Evolutionary conservation across 164 flowering plant genomes (phyloP), one percentile per base, ranked within the genome.

Genomic region (Magnolia sinica): DNA sequence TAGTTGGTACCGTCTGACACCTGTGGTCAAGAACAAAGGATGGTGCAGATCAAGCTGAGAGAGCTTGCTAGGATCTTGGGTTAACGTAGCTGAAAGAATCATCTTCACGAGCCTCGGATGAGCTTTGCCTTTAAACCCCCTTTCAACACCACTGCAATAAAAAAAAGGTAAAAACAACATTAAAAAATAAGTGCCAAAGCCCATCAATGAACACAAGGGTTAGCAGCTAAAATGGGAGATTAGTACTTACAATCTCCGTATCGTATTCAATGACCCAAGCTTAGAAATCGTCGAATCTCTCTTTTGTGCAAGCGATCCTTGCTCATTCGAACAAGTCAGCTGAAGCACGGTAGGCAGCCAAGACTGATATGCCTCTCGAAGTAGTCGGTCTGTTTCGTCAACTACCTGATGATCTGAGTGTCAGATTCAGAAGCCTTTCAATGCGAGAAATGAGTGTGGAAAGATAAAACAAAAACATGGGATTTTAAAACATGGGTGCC

Each of bases 31-130:
- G 70, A 95, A 82, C 79, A 93, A 86, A 69, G 98, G 98, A 73
- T 91, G 95, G 83, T 95, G 96, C 68, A 95, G 82, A 84, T 89
- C 89, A 80, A 95, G 98, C 81, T 89, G 95, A 70, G 90, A 85
- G 83, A 93, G 94, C 85, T 93, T 95, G 87, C 97, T 82, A 24
- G 98, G 98, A 81, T 93, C 95, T 79, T 87, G 95, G 77, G 98
- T 92, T 72, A 95, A 80, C 5, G 98, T 95, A 64, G 98, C 98
- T 77, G 98, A 95, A 19, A 93, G 86, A 75, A 92, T 86, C 89
- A 95, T 87, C 85, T 95, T 95, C 76, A 81, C 89, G 29, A 93
- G 91, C 87, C 96, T 88, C 31, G 98, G 97, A 76, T 79, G 84
- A 70, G 87, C 37, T 81, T 86, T 95, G 68, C 89, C 95, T 83